Base-by-base conservation (phyloP, 495 filamentous ascomycete species). In the Hypoxylon trugodes region DNA sequence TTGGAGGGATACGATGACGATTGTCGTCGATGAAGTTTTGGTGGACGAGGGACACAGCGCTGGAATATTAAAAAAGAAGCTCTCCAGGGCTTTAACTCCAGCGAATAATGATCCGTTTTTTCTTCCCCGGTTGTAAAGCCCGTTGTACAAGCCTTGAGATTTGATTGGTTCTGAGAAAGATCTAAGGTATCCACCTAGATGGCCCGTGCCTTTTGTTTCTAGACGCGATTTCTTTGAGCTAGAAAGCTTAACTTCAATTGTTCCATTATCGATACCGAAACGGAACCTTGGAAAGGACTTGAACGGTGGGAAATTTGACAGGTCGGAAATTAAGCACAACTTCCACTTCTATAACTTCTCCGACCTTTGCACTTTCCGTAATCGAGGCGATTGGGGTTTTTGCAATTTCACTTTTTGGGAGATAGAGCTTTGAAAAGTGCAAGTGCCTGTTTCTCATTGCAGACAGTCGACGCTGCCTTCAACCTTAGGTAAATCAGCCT, bases 31-130 rank as follows among this genome's bases (percentile, higher is more conserved):
- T 40, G 48, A 45, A 46, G 41, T 40, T 38, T 36, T 38, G 52
- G 46, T 37, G 49, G 36, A 42, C 21, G 42, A 49, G 22, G 24
- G 21, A 43, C 22, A 50, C 25, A 47, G 32, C 47, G 49, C 10
- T 52, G 62, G 26, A 45, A 30, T 10, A 21, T 50, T 59, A 32
- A 48, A 50, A 48, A 52, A 58, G 46, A 53, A 66, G 58, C 68
- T 66, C 25, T 22, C 24, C n/a, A n/a, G n/a, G n/a, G n/a, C n/a
- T n/a, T 54, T 54, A 55, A 64, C 38, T 47, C 46, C 21, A 43
- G 42, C 58, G 33, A 65, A 61, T 69, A 24, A 55, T 46, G 47
- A 55, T 67, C 45, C 59, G 51, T 47, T 59, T 67, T 72, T 59
- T 43, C 55, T 41, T 30, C 33, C 40, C 22, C 6, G n/a, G 25